phyloP scores from a whole-genome alignment of 1,139 yeast species.

The Blastobotrys petasosporus region DNA sequence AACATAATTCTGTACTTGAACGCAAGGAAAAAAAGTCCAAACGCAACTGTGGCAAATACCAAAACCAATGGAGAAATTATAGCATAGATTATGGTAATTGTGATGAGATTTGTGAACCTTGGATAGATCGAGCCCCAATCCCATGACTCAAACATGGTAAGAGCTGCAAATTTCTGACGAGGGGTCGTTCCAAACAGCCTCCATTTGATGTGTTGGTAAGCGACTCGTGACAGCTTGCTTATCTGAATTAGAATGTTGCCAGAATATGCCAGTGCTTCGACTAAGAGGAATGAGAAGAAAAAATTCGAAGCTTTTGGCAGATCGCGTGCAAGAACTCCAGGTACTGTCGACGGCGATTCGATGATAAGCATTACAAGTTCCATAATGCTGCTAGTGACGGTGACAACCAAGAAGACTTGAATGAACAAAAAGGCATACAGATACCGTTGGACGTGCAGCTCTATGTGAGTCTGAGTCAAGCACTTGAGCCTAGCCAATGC shows the following conservation, averaged over 20 bases:
- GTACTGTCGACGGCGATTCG: slow-evolving; percentile 66
- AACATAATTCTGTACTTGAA: slow-evolving; percentile 53
- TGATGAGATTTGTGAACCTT: slow-evolving; percentile 64
- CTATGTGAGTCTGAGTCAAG: slow-evolving; percentile 58
- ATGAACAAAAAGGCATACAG: slow-evolving; percentile 70
- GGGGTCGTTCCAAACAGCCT: slow-evolving; percentile 19
- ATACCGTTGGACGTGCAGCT: slow-evolving; percentile 67
- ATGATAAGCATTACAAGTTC: slow-evolving; percentile 59
- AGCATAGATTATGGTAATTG: slow-evolving; percentile 70
- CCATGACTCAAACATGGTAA: slow-evolving; percentile 37
- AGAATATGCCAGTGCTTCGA: slow-evolving; percentile 67
- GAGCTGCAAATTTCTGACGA: slow-evolving; percentile 10
- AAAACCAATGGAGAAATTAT: slow-evolving; percentile 74
- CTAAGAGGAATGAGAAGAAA: slow-evolving; percentile 64
- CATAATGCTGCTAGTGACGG: slow-evolving; percentile 75
- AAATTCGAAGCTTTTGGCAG: slow-evolving; percentile 79
- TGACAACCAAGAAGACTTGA: slow-evolving; percentile 77
- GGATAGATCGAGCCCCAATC: slow-evolving; percentile 81
- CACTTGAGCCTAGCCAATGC: slow-evolving; percentile 63
- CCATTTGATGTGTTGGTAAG: slow-evolving; percentile 34
- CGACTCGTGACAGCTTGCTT: slow-evolving; percentile 10
- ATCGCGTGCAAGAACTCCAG: slow-evolving; percentile 63
- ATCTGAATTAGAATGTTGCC: slow-evolving; percentile 36
- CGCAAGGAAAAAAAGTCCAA: slow-evolving; percentile 52
- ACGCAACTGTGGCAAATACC: slow-evolving; percentile 54